phyloP scores from a whole-genome alignment of 129 eudicot species.

The Chrysanthemum seticuspe region DNA sequence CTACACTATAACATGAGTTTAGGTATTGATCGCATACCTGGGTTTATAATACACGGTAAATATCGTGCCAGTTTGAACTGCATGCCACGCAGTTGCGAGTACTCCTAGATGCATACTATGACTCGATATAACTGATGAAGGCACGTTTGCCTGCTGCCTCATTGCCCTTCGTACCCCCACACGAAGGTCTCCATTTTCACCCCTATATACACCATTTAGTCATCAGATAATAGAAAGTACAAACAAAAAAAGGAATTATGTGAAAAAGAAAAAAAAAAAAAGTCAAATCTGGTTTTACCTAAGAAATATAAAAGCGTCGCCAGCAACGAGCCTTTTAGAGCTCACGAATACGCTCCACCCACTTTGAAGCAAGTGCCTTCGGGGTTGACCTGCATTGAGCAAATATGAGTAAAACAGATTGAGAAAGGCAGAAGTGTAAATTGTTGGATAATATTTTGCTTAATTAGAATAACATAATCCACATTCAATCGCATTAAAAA shows the following conservation, averaged over 20 bases:
- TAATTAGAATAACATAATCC: constrained; percentile 4
- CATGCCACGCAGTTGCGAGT: constrained; percentile 87
- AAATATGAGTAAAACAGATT: constrained; percentile 1
- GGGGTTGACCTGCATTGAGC: constrained; percentile 74
- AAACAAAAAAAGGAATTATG: not conserved
- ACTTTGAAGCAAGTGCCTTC: constrained; percentile 92
- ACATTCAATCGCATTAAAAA: not conserved
- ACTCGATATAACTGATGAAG: constrained; percentile 86
- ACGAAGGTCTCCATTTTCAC: constrained; percentile 83
- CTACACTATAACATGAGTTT: not conserved
- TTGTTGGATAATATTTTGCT: not conserved
- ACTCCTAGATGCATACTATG: constrained; percentile 94
- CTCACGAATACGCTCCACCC: constrained; percentile 99
- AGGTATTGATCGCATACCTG: constrained; percentile 37
- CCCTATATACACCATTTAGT: constrained; percentile 38
- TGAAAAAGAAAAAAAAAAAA: not conserved
- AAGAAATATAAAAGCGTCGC: constrained; percentile 88
- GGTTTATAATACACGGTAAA: constrained; percentile 84
- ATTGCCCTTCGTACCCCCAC: constrained; percentile 87
- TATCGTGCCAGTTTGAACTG: constrained; percentile 61
- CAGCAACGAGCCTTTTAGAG: constrained; percentile 93
- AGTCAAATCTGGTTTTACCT: constrained; percentile 42
- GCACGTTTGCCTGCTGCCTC: constrained; percentile 80
- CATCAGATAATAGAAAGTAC: constrained; percentile 18
- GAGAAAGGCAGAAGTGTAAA: not conserved